phyloP scores from a whole-genome alignment of 1,139 yeast genomes.

The Suhomyces ambrosiae region DNA sequence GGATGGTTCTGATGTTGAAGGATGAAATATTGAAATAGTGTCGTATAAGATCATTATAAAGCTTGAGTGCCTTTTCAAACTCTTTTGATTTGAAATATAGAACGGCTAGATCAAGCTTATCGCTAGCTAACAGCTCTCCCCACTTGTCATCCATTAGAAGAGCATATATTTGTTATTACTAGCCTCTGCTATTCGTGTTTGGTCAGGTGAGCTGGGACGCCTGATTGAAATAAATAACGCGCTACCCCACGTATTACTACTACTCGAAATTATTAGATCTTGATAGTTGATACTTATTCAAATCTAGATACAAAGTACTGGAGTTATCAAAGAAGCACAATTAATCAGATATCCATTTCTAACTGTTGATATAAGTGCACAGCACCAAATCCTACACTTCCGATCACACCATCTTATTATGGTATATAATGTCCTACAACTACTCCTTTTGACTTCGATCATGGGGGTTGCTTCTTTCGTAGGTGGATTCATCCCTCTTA shows the following conservation, averaged over 20 bases:
- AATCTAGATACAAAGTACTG: too few species aligned
- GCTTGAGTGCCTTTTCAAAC: slow-evolving; percentile 30
- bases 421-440: slow-evolving; percentile 8
- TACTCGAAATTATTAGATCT: too few species aligned
- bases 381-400: too few species aligned
- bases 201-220: background rate
- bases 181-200: slow-evolving; percentile 1
- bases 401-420: too few species aligned
- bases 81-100: slow-evolving; percentile 35
- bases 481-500: slow-evolving; percentile 38
- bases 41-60: slow-evolving; percentile 15
- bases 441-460: slow-evolving; percentile 20
- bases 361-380: too few species aligned
- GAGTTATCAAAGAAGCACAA: too few species aligned
- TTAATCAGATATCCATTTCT: too few species aligned
- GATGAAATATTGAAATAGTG: slow-evolving; percentile 19
- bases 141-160: slow-evolving; percentile 6
- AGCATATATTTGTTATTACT: background rate
- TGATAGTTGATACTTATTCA: too few species aligned
- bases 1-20: slow-evolving; percentile 20
- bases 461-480: slow-evolving; percentile 37
- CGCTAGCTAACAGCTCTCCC: slow-evolving; percentile 26
- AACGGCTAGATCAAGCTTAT: slow-evolving; percentile 35
- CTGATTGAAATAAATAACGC: background rate
- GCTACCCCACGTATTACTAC: background rate